Conservation (phyloP, 768 basidiomycete species). For the Leccinum arenicola region DNA sequence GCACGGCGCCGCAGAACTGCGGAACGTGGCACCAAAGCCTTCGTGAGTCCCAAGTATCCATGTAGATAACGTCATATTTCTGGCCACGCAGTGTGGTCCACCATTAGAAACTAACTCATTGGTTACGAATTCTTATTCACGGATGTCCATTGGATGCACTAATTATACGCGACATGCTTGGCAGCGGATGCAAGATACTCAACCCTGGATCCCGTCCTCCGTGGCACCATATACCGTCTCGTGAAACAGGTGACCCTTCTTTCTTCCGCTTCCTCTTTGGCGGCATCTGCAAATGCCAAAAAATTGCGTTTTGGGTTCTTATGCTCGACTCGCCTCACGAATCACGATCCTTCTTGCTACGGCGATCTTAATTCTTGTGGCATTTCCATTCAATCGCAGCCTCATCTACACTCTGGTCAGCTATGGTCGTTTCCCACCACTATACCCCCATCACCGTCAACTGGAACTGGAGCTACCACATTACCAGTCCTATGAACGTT, state of each 20-base stretch:
- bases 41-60: neutral
- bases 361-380: slow-evolving; percentile 10
- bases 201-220: too few species aligned
- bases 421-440: slow-evolving; percentile 34
- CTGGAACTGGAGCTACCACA: slow-evolving; percentile 41
- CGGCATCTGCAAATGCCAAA: neutral
- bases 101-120: neutral
- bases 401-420: slow-evolving; percentile 13
- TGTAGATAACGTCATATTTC: neutral
- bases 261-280: neutral
- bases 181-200: neutral
- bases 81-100: neutral
- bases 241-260: neutral
- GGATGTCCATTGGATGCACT: neutral
- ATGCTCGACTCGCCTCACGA: neutral
- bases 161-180: neutral
- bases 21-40: neutral
- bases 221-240: neutral
- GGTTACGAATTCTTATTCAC: neutral
- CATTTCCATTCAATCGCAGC: slow-evolving; percentile 24
- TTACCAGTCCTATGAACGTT: slow-evolving; percentile 34
- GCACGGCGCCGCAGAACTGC: neutral
- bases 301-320: neutral
- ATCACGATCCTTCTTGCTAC: slow-evolving; percentile 6
- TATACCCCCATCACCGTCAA: slow-evolving; percentile 37